Conservation (phyloP, 805 yeast species). For the Candida pseudoglaebosa region DNA sequence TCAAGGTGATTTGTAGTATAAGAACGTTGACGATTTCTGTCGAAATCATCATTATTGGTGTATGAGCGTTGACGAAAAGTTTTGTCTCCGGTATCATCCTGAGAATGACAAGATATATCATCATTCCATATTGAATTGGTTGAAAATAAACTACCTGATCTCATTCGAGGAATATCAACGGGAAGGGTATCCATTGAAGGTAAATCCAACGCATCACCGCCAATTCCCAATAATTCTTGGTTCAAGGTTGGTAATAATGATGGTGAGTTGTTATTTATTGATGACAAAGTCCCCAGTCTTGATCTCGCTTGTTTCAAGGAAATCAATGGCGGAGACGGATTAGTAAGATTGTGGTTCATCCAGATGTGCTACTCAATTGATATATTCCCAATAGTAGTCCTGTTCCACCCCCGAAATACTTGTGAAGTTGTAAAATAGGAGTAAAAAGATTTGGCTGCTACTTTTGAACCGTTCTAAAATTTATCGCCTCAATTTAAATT, state of each 20-base stretch:
- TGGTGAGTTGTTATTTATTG: slow-evolving; percentile 38
- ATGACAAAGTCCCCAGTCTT: slow-evolving; percentile 78
- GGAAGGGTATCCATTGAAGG: slow-evolving; percentile 10
- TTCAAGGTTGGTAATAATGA: background rate
- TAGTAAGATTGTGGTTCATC: slow-evolving; percentile 2
- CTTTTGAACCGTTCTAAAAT: no score
- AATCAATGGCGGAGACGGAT: slow-evolving; percentile 3
- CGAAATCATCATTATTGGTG: background rate
- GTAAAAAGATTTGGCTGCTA: no score
- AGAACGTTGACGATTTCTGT: background rate
- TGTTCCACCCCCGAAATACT: no score
- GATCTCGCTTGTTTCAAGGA: slow-evolving; percentile 38
- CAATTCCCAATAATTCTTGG: background rate
- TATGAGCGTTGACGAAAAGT: background rate
- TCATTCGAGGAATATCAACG: slow-evolving; percentile 35
- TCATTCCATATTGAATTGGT: slow-evolving; percentile 59
- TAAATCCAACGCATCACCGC: background rate
- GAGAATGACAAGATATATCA: slow-evolving; percentile 16
- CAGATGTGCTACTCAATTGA: no score
- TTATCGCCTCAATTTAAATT: no score
- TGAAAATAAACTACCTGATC: slow-evolving; percentile 54
- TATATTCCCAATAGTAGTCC: no score
- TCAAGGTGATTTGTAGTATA: background rate
- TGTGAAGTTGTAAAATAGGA: no score
- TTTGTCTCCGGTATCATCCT: background rate